Evolutionary conservation across 2,329 filamentous ascomycete genomes (phyloP), one percentile per base, ranked within the genome.

Genomic region (Pseudogymnoascus sp.): DNA sequence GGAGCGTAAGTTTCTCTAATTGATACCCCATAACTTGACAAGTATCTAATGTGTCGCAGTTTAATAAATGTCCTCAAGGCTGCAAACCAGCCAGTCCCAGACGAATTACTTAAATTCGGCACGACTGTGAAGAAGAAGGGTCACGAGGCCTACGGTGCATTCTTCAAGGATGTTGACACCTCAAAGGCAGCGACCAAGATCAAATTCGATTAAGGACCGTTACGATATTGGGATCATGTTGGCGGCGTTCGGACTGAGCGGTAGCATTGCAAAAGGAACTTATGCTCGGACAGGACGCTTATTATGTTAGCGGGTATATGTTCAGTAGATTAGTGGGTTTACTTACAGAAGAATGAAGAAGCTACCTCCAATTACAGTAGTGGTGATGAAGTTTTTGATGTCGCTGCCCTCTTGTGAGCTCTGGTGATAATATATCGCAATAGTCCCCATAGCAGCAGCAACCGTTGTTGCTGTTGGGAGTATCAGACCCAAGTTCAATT

Each of bases 71-170:
- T 99, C 62, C 84, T 99, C 66, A 96, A 90, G 77, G 90, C 87
- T n/a, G 93, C 95, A 23, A 91, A 91, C 67, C 95, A 99, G 76
- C 83, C 87, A 11, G 91, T 99, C 0, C 95, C 95, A 2, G 91
- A 96, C 45, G 89, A 91, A 25, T 80, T 99, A 38, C 81, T 97
- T 75, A 97, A 96, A 78, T 99, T 97, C 69, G 95, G 95, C 71
- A 96, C 92, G 21, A 97, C 93, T 0, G 95, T 99, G 61, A 99
- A 97, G 86, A 97, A 96, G 86, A 97, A 97, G 91, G 85, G 87
- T 59, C 95, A 99, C 78, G 90, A 92, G 71, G 89, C 90, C 58
- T 99, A 97, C 73, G 95, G 95, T 63, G 91, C 92, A 33, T 97
- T 97, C 75, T 96, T 90, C 82, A 96, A 95, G 77, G 91, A 97